A percentile compares a stretch with the other conserved stretches of the same genome.
Conservation (phyloP, 2,329 filamentous ascomycete species). For the Fusarium heterosporum region DNA sequence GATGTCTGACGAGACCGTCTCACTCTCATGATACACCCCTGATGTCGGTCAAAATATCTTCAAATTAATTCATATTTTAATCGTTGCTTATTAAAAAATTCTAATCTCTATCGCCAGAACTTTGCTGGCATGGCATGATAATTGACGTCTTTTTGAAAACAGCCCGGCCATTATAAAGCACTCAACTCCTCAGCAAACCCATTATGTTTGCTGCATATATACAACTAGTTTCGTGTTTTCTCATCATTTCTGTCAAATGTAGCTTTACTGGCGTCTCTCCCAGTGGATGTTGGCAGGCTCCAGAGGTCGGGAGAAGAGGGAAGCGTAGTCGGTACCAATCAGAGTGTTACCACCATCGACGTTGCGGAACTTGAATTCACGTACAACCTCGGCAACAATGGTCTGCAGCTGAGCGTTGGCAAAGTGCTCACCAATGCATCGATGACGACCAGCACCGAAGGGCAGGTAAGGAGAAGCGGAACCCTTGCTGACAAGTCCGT, state of each 20-base stretch:
- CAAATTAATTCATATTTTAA: conserved; percentile 31
- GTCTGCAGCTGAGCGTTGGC: conserved; percentile 92
- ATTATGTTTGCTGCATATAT: conserved; percentile 46
- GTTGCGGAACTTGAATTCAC: conserved; percentile 83
- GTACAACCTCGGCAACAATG: conserved; percentile 81
- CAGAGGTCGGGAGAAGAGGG: conserved; percentile 78
- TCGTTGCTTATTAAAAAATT: conserved; percentile 44
- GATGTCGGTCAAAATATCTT: neutral
- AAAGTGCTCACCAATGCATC: conserved; percentile 97
- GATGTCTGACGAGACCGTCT: conserved; percentile 14
- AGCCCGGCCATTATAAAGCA: conserved; percentile 44
- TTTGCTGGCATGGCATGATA: conserved; percentile 38
- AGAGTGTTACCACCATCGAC: conserved; percentile 76
- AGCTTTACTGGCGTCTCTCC: conserved; percentile 71
- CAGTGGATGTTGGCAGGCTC: conserved; percentile 79
- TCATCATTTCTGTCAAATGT: conserved; percentile 19
- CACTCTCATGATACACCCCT: neutral
- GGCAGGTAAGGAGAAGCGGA: conserved; percentile 90
- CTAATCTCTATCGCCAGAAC: conserved; percentile 42
- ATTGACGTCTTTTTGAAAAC: conserved; percentile 39
- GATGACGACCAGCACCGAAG: conserved; percentile 91
- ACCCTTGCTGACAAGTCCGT: conserved; percentile 92
- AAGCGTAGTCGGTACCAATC: conserved; percentile 75
- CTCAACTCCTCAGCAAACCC: conserved; percentile 45
- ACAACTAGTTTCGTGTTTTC: conserved; percentile 41